phyloP scores from a whole-genome alignment of 306 rosid genomes.

The Trifolium pratense region DNA sequence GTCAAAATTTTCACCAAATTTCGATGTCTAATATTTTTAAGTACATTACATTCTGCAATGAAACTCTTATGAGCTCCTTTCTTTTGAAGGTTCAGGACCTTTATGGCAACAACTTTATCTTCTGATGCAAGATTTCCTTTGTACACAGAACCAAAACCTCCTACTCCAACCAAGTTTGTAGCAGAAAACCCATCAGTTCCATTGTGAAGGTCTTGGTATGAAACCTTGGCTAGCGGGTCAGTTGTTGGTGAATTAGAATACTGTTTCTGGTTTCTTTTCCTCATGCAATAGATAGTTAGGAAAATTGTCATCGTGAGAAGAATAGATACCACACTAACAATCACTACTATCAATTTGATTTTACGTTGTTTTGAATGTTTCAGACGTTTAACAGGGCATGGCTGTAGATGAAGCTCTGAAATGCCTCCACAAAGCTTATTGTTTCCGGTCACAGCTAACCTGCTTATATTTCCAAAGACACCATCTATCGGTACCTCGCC shows the following conservation, averaged over 20 bases:
- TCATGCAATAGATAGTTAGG: constrained; percentile 10
- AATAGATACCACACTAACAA: constrained; percentile 24
- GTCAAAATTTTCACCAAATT: constrained; percentile 32
- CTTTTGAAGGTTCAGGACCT: constrained; percentile 28
- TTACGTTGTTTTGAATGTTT: constrained; percentile 18
- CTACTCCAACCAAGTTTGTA: constrained; percentile 19
- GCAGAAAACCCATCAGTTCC: constrained; percentile 30
- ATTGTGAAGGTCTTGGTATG: constrained; percentile 21
- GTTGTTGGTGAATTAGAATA: neutral
- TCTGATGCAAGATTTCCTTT: constrained; percentile 11
- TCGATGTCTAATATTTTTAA: constrained; percentile 20
- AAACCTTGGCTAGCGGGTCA: constrained; percentile 3
- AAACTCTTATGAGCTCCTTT: constrained; percentile 37
- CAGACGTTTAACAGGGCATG: constrained; percentile 5
- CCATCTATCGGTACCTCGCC: neutral
- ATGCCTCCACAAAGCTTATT: constrained; percentile 16
- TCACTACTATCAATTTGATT: neutral
- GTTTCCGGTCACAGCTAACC: constrained; percentile 16
- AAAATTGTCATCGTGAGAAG: neutral
- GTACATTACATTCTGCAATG: constrained; percentile 22
- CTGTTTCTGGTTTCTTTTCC: neutral
- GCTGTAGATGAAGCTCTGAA: neutral
- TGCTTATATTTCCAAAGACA: constrained; percentile 15
- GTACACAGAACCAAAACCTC: constrained; percentile 10
- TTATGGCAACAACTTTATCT: constrained; percentile 27